A percentile compares a stretch with the other conserved stretches of the same genome.
Conservation (phyloP, 768 basidiomycete species). For the Russula foetens region DNA sequence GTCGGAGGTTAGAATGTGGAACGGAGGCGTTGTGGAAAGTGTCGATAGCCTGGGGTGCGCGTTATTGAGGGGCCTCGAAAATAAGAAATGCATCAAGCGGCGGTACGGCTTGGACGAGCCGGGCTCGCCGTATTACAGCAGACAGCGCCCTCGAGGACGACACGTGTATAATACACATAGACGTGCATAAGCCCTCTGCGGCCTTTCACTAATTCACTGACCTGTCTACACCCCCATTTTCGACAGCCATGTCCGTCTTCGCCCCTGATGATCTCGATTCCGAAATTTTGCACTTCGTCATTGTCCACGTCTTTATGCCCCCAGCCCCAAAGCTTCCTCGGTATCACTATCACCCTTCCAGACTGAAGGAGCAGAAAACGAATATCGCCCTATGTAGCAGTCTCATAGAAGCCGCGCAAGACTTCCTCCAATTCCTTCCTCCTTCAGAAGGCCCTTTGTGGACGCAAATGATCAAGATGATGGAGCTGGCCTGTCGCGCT, state of each 20-base stretch:
- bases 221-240: not conserved
- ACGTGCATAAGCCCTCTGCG: too few species aligned
- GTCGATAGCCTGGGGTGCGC: too few species aligned
- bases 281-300: not conserved
- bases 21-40: too few species aligned
- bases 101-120: too few species aligned
- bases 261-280: too few species aligned
- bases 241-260: not conserved
- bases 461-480: not conserved
- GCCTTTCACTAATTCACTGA: too few species aligned
- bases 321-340: constrained; percentile 9
- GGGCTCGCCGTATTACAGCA: too few species aligned
- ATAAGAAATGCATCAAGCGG: too few species aligned
- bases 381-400: not conserved
- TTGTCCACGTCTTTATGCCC: constrained; percentile 6
- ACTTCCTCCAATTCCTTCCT: not conserved
- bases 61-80: too few species aligned
- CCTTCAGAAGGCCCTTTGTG: not conserved
- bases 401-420: not conserved
- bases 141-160: too few species aligned
- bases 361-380: not conserved
- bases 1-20: too few species aligned
- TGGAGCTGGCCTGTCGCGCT: not conserved
- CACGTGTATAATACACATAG: too few species aligned
- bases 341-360: not conserved